Conservation (phyloP, 345 rosid genomes). For the Eutrema yunnanense region DNA sequence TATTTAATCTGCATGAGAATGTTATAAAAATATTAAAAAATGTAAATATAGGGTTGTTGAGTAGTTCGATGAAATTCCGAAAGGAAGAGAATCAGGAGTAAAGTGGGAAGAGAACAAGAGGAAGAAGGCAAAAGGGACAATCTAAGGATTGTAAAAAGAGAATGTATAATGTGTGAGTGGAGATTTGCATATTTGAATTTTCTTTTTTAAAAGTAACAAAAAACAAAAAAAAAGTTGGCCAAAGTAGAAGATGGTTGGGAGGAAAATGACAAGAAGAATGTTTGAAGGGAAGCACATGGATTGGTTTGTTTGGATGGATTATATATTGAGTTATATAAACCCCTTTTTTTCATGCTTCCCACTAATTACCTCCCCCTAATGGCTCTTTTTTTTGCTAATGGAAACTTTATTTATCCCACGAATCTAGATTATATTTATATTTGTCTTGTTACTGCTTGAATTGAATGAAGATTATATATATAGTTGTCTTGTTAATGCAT, state of each 20-base stretch:
- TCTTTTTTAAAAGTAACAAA: neutral
- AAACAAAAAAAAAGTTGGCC: slow-evolving; percentile 31
- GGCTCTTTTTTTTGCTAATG: slow-evolving; percentile 1
- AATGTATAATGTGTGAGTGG: slow-evolving; percentile 37
- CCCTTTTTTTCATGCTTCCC: slow-evolving; percentile 23
- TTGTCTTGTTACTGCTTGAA: neutral
- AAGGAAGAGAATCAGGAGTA: slow-evolving; percentile 52
- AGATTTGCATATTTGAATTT: slow-evolving; percentile 10
- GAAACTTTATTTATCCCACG: neutral
- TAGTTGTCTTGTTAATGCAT: neutral
- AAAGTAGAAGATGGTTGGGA: slow-evolving; percentile 36
- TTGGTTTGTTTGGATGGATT: slow-evolving; percentile 78
- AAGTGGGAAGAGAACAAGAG: slow-evolving; percentile 51
- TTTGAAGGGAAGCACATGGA: slow-evolving; percentile 66
- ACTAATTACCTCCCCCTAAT: slow-evolving; percentile 18
- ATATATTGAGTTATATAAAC: slow-evolving; percentile 28
- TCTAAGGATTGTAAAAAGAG: slow-evolving; percentile 44
- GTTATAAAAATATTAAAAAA: neutral
- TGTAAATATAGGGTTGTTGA: slow-evolving; percentile 21
- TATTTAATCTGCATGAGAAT: slow-evolving; percentile 31
- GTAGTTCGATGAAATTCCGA: slow-evolving; percentile 42
- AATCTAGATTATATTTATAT: neutral
- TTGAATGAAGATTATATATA: neutral
- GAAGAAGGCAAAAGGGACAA: slow-evolving; percentile 44
- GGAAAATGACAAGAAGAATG: slow-evolving; percentile 52